Evolutionary conservation across 345 rosid species (phyloP).

Genomic region (Arabidopsis arenosa): DNA sequence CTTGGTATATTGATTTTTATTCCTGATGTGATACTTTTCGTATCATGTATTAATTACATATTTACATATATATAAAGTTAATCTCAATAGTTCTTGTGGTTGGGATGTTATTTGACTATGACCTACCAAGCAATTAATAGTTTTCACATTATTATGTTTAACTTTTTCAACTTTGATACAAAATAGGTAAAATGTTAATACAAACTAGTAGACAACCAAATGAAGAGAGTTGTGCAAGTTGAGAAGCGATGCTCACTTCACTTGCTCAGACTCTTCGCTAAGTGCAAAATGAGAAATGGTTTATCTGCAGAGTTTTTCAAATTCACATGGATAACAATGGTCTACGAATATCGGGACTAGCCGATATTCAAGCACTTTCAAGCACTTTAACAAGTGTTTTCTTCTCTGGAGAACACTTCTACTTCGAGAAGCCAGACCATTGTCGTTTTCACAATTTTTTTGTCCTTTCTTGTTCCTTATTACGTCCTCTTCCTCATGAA

Average conservation of each 20-base stretch:
- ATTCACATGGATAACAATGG: neutral
- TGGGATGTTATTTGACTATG: conserved; percentile 37
- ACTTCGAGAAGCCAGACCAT: no score
- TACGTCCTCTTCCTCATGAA: no score
- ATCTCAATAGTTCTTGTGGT: conserved; percentile 33
- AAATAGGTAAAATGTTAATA: conserved; percentile 4
- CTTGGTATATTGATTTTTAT: neutral
- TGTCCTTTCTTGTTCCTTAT: no score
- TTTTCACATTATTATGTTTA: conserved; percentile 5
- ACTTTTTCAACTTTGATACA: conserved; percentile 1
- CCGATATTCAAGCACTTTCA: no score
- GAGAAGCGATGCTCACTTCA: neutral
- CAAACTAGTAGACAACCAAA: neutral
- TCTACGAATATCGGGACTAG: neutral
- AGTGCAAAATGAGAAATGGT: neutral
- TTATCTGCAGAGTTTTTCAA: neutral
- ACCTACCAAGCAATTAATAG: conserved; percentile 25
- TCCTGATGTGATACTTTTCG: neutral
- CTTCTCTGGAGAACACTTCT: no score
- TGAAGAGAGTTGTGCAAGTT: neutral
- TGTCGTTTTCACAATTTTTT: no score
- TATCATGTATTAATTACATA: neutral
- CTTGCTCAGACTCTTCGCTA: neutral
- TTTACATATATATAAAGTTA: neutral
- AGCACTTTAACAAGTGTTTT: no score